Base-by-base conservation (phyloP, 2,329 filamentous ascomycete species). In the Fusarium subglutinans region DNA sequence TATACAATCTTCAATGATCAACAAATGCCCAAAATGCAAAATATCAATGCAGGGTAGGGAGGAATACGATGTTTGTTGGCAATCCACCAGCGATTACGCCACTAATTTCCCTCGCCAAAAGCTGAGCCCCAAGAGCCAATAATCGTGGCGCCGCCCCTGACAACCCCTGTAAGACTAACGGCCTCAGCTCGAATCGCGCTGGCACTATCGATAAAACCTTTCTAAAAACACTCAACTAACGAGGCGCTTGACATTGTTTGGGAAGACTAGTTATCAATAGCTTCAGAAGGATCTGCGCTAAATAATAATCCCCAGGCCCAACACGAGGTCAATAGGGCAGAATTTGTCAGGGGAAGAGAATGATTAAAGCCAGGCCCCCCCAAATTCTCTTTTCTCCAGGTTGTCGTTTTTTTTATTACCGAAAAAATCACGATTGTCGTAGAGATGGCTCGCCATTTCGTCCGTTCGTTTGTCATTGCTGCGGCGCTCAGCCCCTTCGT, bases 371-470 rank as follows among this genome's bases (percentile, higher is more conserved):
- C 35, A 4, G 13, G 2, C 6, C 30, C 30, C 13, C 41, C 37
- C 10, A 17, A 20, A n/a, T 10, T 37, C 20, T 43, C 5, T 17
- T n/a, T 38, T 43, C 1, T 43, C 12, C 3, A 24, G 17, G 17
- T 48, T 38, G 30, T 50, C 14, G 38, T 15, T 26, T 38, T 37
- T 37, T n/a, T 38, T 24, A 17, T 59, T 41, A 28, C 24, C 33
- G 5, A 11, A n/a, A 43, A 40, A 45, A n/a, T 41, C 37, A 37
- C 20, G 30, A n/a, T 35, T 22, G 14, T 38, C 24, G 24, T 5
- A 53, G 62, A 66, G 33, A 66, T 67, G 65, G 62, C 63, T 66
- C 61, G 55, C 30, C 68, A 41, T 71, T 37, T 71, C 38, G 66
- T 71, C 30, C 66, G 18, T 43, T 70, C 68, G 55, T 56, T 71